Evolutionary conservation across 805 yeast species (phyloP).

Genomic region (Yarrowia osloensis): DNA sequence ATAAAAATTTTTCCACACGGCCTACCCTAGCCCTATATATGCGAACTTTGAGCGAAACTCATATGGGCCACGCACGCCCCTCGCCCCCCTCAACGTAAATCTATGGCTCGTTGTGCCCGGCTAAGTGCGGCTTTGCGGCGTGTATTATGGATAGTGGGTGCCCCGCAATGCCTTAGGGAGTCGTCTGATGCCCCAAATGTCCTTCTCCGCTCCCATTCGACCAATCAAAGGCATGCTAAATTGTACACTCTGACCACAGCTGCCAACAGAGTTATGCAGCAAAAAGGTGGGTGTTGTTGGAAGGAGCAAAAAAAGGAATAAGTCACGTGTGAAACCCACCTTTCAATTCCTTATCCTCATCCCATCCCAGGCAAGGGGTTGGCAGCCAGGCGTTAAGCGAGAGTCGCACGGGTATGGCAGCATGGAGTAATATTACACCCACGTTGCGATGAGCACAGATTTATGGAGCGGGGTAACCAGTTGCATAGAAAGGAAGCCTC

Average conservation of each 20-base stretch:
- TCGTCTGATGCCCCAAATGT: not conserved
- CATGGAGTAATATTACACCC: not conserved
- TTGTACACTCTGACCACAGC: not conserved
- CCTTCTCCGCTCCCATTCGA: not conserved
- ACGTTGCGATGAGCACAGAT: not conserved
- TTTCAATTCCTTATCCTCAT: not conserved
- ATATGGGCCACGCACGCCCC: not conserved
- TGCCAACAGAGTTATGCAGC: constrained; percentile 24
- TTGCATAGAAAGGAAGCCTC: not conserved
- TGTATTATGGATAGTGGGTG: not conserved
- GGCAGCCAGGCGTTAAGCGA: not conserved
- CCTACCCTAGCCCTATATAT: constrained; percentile 22
- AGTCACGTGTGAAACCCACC: constrained; percentile 7
- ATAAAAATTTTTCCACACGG: constrained; percentile 24
- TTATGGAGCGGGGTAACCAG: not conserved
- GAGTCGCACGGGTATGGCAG: not conserved
- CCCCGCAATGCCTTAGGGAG: not conserved
- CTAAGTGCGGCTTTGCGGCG: not conserved
- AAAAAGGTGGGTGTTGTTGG: constrained; percentile 1
- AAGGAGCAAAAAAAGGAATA: not conserved
- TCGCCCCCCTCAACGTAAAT: not conserved
- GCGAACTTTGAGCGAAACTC: constrained; percentile 2
- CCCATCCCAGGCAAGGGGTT: not conserved
- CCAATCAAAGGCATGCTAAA: not conserved
- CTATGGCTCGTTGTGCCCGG: not conserved